Evolutionary conservation across 768 basidiomycete species (phyloP), one percentile per base, ranked within the genome.

Genomic region (Trametes cinnabarina): DNA sequence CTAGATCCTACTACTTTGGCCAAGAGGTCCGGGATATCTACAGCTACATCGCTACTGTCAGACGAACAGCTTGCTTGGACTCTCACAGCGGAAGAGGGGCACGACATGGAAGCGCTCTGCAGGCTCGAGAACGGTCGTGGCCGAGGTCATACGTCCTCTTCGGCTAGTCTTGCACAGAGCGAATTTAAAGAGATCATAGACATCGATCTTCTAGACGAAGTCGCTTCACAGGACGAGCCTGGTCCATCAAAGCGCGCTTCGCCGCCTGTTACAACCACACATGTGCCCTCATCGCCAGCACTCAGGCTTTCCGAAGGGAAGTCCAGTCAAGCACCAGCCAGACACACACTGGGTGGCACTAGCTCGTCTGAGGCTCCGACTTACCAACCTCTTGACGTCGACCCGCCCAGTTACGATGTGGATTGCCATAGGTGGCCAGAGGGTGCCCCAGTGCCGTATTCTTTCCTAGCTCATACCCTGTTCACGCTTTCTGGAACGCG

Each of bases 391-490:
- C 69, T 86, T 32, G 73, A 79, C 41, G 69, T 78, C 35, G 86
- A 89, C 58, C 82, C 84, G 22, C 61, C 75, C 1, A 49, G 58
- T 15, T 87, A 84, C 66, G 66, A 73, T 51, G 68, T 78, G 30
- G 68, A 71, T 28, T 60, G 61, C n/a, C 76, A 74, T 51, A 75
- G 79, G 8, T 86, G 83, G 78, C 63, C 69, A 6, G 62, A 72
- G 50, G 10, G 50, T 49, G 35, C 57, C 20, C 60, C 76, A 4
- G 80, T 82, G 4, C 88, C 90, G 0, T 93, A 89, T 69, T 79
- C 86, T 2, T 88, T 90, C 68, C 79, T 93, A 23, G 81, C 81
- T 1, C 82, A 85, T 65, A 77, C 87, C 1, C 78, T 93, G 7
- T 76, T 79, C 10, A 74, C 80, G 10, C 68, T 92, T 22, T 82